Evolutionary conservation across 345 rosid genomes (phyloP).

Genomic region (Aquilaria yunnanensis): DNA sequence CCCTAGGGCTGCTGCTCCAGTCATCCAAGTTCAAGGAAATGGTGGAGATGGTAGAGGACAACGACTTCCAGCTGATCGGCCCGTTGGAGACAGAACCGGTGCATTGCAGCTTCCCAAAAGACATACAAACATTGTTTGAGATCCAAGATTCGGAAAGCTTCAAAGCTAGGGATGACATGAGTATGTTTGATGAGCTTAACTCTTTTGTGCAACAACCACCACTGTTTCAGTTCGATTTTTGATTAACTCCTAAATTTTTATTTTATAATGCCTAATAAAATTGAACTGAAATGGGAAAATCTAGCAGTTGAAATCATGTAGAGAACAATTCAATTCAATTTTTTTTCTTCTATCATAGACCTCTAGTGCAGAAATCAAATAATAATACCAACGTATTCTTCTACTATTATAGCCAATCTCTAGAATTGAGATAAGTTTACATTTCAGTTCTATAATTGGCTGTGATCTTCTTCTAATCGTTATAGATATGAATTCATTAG

Average conservation of each 20-base stretch:
- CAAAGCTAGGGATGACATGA: slow-evolving; percentile 36
- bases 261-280: no score
- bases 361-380: no score
- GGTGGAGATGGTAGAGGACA: slow-evolving; percentile 47
- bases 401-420: no score
- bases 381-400: no score
- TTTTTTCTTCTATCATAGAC: no score
- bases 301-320: no score
- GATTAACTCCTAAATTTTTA: slow-evolving; percentile 3
- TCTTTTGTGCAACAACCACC: slow-evolving; percentile 27
- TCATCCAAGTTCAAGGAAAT: slow-evolving; percentile 65
- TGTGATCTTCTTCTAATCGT: no score
- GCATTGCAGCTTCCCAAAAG: slow-evolving; percentile 67
- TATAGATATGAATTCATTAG: no score
- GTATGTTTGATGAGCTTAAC: slow-evolving; percentile 49
- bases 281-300: no score
- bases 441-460: no score
- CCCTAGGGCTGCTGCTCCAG: slow-evolving; percentile 59
- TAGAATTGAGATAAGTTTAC: no score
- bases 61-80: slow-evolving; percentile 17
- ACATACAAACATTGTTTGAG: slow-evolving; percentile 64
- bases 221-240: slow-evolving; percentile 45
- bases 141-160: slow-evolving; percentile 46
- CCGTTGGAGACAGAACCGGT: slow-evolving; percentile 25
- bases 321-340: no score